Evolutionary conservation across 441 rosid species (phyloP).

Genomic region (Mallotus repandus): DNA sequence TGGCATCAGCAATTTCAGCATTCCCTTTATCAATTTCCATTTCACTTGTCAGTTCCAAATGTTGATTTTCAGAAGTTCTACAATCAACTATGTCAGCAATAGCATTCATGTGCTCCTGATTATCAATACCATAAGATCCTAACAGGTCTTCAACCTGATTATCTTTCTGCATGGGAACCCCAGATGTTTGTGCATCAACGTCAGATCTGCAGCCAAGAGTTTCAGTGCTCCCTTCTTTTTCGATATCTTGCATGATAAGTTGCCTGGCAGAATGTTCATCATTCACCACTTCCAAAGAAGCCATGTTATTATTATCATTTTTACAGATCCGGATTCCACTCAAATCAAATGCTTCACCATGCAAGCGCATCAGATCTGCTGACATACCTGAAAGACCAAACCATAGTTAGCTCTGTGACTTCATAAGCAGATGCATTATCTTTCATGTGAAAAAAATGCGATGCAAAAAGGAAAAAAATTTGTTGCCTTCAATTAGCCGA

Average conservation of each 20-base stretch:
- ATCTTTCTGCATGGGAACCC: constrained; percentile 32
- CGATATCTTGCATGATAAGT: constrained; percentile 35
- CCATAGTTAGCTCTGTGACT: background rate
- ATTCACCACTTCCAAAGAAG: constrained; percentile 42
- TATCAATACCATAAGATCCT: constrained; percentile 23
- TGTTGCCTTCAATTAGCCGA: background rate
- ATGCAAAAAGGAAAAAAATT: background rate
- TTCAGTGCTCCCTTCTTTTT: constrained; percentile 37
- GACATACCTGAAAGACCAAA: constrained; percentile 64
- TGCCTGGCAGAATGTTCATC: constrained; percentile 40
- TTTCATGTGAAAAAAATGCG: background rate
- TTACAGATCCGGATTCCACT: constrained; percentile 52
- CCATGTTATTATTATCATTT: constrained; percentile 35
- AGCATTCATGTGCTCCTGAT: constrained; percentile 31
- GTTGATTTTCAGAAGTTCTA: constrained; percentile 37
- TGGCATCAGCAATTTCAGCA: constrained; percentile 40
- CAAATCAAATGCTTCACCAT: constrained; percentile 63
- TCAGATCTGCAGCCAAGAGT: constrained; percentile 35
- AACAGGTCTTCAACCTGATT: constrained; percentile 28
- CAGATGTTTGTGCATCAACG: constrained; percentile 41
- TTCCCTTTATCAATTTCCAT: constrained; percentile 47
- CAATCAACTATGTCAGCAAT: constrained; percentile 20
- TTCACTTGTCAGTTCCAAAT: constrained; percentile 39
- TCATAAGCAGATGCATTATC: background rate
- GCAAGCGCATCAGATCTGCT: constrained; percentile 52